phyloP scores from a whole-genome alignment of 805 yeast species.

The Candida loeiensis region DNA sequence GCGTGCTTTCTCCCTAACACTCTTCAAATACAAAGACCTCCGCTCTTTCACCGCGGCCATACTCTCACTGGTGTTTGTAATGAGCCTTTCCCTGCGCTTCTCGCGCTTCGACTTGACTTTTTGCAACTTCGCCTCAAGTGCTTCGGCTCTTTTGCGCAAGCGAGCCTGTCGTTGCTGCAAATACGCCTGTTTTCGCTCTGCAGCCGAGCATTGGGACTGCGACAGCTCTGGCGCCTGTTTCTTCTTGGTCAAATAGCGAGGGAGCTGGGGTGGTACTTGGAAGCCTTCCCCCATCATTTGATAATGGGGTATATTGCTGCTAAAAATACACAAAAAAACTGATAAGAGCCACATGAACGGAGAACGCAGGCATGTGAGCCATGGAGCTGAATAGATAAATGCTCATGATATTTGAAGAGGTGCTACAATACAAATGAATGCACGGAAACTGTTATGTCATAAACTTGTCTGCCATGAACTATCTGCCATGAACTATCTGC shows the following conservation, averaged over 20 bases:
- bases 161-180: conserved; percentile 2
- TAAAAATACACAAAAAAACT: not conserved
- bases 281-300: not conserved
- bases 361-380: no score
- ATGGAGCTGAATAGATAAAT: no score
- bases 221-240: not conserved
- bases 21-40: conserved; percentile 5
- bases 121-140: not conserved
- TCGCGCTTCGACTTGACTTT: conserved; percentile 4
- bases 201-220: not conserved
- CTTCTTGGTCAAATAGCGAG: conserved; percentile 8
- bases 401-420: no score
- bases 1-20: conserved; percentile 5
- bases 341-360: no score
- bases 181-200: conserved; percentile 4
- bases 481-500: no score
- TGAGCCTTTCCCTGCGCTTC: not conserved
- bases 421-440: no score
- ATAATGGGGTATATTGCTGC: not conserved
- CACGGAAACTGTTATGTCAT: no score
- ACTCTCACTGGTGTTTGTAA: conserved; percentile 2
- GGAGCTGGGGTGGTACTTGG: conserved; percentile 10
- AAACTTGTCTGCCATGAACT: no score
- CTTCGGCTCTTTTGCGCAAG: conserved; percentile 1
- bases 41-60: conserved; percentile 4